These are phyloP conservation scores for Aspergillus sclerotiicarbonarius DNA, from an alignment of 495 filamentous ascomycete species.

Conservation along the genomic window DNA sequence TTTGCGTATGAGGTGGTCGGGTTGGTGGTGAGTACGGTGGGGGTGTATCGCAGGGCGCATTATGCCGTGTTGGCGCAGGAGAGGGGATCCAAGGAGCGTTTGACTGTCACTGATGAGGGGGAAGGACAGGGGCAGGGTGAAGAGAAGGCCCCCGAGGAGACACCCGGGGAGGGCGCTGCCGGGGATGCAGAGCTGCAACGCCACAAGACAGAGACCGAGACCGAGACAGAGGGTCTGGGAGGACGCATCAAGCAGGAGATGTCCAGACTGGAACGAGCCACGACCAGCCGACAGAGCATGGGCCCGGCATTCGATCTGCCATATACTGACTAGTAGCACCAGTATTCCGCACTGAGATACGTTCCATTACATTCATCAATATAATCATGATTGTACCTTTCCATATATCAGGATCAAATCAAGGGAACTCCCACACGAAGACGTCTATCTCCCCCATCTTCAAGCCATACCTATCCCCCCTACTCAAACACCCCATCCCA, in stretches of 20 bases:
- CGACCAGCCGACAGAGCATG: not conserved
- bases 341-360: too few species aligned
- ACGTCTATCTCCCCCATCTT: too few species aligned
- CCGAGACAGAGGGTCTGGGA: not conserved
- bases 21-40: slow-evolving; percentile 27
- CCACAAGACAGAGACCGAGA: not conserved
- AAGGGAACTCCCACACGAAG: too few species aligned
- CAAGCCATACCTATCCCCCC: too few species aligned
- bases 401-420: too few species aligned
- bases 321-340: slow-evolving; percentile 5
- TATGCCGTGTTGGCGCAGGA: slow-evolving; percentile 36
- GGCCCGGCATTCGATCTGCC: slow-evolving; percentile 8
- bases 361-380: too few species aligned
- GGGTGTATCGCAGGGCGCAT: slow-evolving; percentile 41
- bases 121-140: not conserved
- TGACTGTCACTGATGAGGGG: slow-evolving; percentile 25
- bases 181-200: not conserved
- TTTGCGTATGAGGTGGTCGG: slow-evolving; percentile 30
- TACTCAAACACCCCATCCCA: too few species aligned
- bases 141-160: not conserved
- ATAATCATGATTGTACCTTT: too few species aligned
- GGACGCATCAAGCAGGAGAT: slow-evolving; percentile 1
- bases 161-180: not conserved
- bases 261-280: not conserved
- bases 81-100: slow-evolving; percentile 17